Percentiles rank a stretch among this genome's conserved stretches.
These are phyloP conservation scores for Lolium perenne DNA, from an alignment of 176 grass and related monocot genomes.

Conservation along the genomic window DNA sequence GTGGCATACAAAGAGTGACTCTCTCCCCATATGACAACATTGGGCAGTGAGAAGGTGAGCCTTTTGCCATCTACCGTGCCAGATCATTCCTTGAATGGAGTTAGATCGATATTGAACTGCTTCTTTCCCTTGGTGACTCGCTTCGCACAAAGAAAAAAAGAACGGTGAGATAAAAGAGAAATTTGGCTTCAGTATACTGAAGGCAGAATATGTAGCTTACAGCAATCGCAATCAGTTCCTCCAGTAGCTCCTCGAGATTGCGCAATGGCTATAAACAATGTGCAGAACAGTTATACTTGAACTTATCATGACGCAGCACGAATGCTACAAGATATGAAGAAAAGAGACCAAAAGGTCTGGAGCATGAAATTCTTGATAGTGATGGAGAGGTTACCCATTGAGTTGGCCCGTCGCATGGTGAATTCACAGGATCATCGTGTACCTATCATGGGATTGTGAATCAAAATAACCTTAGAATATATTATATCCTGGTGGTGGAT, in stretches of 20 bases:
- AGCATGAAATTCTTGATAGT: neutral
- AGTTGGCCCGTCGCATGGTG: slow-evolving; percentile 94
- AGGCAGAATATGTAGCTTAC: slow-evolving; percentile 55
- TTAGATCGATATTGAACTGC: slow-evolving; percentile 76
- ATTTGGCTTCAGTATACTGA: slow-evolving; percentile 17
- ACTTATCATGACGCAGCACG: neutral
- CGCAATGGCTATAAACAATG: slow-evolving; percentile 61
- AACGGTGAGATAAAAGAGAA: neutral
- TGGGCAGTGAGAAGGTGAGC: neutral
- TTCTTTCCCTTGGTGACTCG: slow-evolving; percentile 83
- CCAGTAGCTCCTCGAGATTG: slow-evolving; percentile 88
- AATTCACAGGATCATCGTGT: slow-evolving; percentile 85
- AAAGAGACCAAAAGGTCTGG: neutral
- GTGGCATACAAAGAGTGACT: neutral
- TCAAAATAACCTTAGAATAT: neutral
- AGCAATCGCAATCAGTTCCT: slow-evolving; percentile 86
- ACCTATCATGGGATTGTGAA: slow-evolving; percentile 51
- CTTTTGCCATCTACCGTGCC: neutral
- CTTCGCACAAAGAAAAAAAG: slow-evolving; percentile 34
- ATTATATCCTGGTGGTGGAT: neutral
- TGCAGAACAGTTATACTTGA: slow-evolving; percentile 17
- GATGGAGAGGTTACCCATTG: slow-evolving; percentile 68
- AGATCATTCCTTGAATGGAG: slow-evolving; percentile 58
- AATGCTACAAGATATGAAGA: neutral
- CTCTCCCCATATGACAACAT: neutral